These are phyloP conservation scores for Mycena rosella DNA, from an alignment of 768 basidiomycete species.

Conservation along the genomic window DNA sequence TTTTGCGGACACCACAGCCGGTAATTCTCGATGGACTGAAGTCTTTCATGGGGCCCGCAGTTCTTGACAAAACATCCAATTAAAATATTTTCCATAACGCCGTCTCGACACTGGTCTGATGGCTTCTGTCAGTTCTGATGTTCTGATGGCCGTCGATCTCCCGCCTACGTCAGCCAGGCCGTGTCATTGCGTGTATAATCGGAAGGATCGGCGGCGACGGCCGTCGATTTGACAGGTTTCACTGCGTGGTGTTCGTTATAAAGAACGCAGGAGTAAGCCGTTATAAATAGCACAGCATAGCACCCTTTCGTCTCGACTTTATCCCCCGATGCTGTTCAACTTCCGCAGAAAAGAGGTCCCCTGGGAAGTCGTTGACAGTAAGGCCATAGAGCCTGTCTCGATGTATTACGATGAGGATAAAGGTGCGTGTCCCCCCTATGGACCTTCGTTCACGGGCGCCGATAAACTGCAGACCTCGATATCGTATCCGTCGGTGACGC, in stretches of 20 bases:
- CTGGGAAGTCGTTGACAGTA: slow-evolving; percentile 85
- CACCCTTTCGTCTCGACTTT: neutral
- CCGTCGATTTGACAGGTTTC: no score
- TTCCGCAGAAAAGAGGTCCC: slow-evolving; percentile 71
- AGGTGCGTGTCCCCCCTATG: slow-evolving; percentile 52
- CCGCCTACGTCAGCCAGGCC: neutral
- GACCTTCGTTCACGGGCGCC: neutral
- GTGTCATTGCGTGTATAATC: no score
- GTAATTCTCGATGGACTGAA: no score
- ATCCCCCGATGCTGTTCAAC: slow-evolving; percentile 50
- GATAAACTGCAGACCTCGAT: slow-evolving; percentile 64
- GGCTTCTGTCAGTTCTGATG: no score
- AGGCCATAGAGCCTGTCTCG: slow-evolving; percentile 72
- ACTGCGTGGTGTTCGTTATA: slow-evolving; percentile 19
- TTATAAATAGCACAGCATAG: neutral
- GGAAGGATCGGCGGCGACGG: no score
- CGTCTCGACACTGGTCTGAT: no score
- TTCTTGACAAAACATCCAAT: no score
- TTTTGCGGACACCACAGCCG: no score
- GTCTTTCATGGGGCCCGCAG: no score
- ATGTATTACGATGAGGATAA: slow-evolving; percentile 71
- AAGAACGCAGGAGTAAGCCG: neutral
- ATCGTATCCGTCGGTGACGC: slow-evolving; percentile 64
- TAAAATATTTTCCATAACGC: no score
- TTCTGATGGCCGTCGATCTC: no score